Percentiles rank a stretch among this genome's conserved stretches.
phyloP scores from a whole-genome alignment of 495 filamentous ascomycete species.

The Tricharina praecox region DNA sequence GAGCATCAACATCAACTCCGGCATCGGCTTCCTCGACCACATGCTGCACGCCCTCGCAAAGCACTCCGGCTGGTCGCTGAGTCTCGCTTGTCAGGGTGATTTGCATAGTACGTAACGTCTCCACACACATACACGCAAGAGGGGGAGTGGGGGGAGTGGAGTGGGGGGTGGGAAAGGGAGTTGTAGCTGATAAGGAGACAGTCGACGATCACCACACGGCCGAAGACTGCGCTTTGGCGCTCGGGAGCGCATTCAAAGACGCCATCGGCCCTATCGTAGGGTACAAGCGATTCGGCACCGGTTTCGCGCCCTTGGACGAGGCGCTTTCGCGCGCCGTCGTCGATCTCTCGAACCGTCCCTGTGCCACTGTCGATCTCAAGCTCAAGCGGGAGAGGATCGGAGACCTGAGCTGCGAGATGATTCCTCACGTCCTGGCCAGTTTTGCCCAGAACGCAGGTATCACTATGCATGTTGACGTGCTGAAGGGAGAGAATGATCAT shows the following conservation, averaged over 20 bases:
- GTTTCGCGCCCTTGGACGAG: constrained; percentile 87
- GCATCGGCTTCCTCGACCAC: constrained; percentile 97
- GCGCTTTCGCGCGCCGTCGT: constrained; percentile 86
- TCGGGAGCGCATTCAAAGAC: constrained; percentile 65
- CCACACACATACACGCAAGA: too few species aligned
- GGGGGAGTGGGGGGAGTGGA: too few species aligned
- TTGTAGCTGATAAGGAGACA: constrained; percentile 23
- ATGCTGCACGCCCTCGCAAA: constrained; percentile 96
- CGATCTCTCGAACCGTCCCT: constrained; percentile 83
- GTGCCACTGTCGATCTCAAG: constrained; percentile 60
- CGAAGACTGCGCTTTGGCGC: constrained; percentile 85
- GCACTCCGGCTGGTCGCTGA: constrained; percentile 82
- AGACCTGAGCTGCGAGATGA: constrained; percentile 85
- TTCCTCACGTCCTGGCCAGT: constrained; percentile 84
- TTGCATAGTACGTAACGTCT: constrained; percentile 47
- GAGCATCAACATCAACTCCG: constrained; percentile 72
- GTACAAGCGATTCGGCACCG: constrained; percentile 73
- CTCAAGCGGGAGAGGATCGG: constrained; percentile 83
- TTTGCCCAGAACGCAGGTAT: constrained; percentile 83
- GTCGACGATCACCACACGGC: constrained; percentile 98
- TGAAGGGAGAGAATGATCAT: constrained; percentile 85
- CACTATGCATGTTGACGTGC: constrained; percentile 80
- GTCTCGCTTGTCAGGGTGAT: constrained; percentile 67
- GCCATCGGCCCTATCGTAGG: constrained; percentile 62
- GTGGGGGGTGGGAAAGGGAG: neutral